These are phyloP conservation scores for Dichotomocladium elegans DNA, from an alignment of 371 early-diverging fungal genomes.

Conservation along the genomic window DNA sequence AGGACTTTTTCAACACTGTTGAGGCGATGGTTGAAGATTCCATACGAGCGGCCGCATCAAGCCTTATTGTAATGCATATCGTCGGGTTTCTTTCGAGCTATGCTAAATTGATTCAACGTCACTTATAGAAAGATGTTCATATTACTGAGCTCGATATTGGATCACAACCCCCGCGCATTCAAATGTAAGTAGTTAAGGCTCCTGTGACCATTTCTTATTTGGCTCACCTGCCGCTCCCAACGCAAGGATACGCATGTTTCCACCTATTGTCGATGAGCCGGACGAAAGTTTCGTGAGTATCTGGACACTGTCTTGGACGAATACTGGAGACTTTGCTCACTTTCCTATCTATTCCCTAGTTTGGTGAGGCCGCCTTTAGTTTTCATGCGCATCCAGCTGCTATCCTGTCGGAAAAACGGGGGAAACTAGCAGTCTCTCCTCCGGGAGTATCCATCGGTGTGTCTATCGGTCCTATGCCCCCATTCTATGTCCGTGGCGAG, in stretches of 20 bases:
- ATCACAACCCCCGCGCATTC: slow-evolving; percentile 41
- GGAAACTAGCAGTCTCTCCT: slow-evolving; percentile 16
- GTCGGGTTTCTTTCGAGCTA: too few species aligned
- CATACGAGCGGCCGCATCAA: slow-evolving; percentile 23
- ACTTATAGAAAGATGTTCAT: slow-evolving; percentile 28
- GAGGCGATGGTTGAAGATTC: slow-evolving; percentile 38
- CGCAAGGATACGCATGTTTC: slow-evolving; percentile 35
- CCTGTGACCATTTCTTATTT: background rate
- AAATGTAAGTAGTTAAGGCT: slow-evolving; percentile 20
- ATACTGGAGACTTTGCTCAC: background rate
- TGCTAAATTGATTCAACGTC: background rate
- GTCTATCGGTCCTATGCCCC: slow-evolving; percentile 23
- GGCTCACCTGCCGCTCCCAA: background rate
- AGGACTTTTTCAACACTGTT: slow-evolving; percentile 25
- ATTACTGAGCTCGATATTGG: slow-evolving; percentile 44
- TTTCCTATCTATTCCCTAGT: slow-evolving; percentile 13
- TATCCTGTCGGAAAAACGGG: slow-evolving; percentile 18
- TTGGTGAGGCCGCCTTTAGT: slow-evolving; percentile 42
- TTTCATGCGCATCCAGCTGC: slow-evolving; percentile 45
- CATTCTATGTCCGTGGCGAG: slow-evolving; percentile 34
- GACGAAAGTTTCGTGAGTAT: slow-evolving; percentile 39
- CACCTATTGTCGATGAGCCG: slow-evolving; percentile 41
- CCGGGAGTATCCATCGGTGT: slow-evolving; percentile 34
- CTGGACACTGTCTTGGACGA: background rate
- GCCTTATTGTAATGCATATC: slow-evolving; percentile 25